Conservation (phyloP, 371 early-diverging fungal genomes). For the Mucor circinelloides region DNA sequence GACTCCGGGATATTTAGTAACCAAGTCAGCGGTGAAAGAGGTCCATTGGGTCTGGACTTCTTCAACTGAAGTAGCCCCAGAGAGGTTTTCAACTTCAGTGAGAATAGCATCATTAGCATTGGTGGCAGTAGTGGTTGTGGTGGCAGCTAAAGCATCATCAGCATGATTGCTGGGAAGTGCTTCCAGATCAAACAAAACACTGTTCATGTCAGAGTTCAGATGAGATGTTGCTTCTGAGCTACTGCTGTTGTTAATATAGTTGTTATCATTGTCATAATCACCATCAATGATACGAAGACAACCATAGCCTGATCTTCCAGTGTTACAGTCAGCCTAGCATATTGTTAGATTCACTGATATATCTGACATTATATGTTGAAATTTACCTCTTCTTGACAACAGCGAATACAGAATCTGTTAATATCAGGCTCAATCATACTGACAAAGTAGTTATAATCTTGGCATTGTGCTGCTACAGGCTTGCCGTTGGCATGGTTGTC, state of each 20-base stretch:
- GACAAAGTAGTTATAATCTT: slow-evolving; percentile 48
- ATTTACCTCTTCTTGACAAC: slow-evolving; percentile 38
- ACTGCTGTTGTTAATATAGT: background rate
- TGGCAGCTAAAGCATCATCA: background rate
- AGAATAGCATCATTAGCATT: slow-evolving; percentile 16
- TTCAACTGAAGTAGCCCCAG: slow-evolving; percentile 5
- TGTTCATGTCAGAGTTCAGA: slow-evolving; percentile 18
- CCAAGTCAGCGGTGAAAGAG: slow-evolving; percentile 16
- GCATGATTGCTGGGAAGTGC: background rate
- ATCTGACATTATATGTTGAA: background rate
- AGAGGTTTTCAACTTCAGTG: slow-evolving; percentile 19
- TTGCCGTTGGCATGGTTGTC: slow-evolving; percentile 40
- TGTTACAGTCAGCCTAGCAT: slow-evolving; percentile 38
- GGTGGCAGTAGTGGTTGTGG: background rate
- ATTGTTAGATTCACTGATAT: background rate
- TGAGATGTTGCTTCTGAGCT: background rate
- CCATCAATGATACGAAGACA: slow-evolving; percentile 43
- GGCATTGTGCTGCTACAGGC: slow-evolving; percentile 42
- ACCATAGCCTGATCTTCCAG: slow-evolving; percentile 42
- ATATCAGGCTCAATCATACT: slow-evolving; percentile 51
- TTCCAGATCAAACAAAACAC: slow-evolving; percentile 17
- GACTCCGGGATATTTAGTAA: slow-evolving; percentile 17
- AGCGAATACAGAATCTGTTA: slow-evolving; percentile 51
- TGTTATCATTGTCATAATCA: slow-evolving; percentile 33
- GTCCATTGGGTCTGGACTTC: slow-evolving; percentile 27